Evolutionary conservation across 2,329 filamentous ascomycete species (phyloP), one percentile per base, ranked within the genome.

Genomic region (Neonectria magnoliae): DNA sequence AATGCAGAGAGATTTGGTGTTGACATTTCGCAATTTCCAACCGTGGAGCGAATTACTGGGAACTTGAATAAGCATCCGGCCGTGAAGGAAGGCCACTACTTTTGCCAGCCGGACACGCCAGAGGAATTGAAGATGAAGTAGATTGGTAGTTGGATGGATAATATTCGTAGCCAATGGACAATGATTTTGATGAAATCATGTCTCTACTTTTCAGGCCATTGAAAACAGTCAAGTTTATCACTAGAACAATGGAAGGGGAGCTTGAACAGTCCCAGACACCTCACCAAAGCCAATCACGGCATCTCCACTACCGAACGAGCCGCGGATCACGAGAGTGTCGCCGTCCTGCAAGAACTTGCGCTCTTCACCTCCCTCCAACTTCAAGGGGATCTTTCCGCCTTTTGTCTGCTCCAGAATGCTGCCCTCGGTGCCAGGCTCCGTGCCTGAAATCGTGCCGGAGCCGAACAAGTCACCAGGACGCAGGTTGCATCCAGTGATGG

Each of bases 211-310:
- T 36, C 41, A 31, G 38, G 51, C 27, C 44, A 41, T 48, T 52
- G 18, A 27, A 9, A 6, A 29, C 29, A 22, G 6, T 48, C 41
- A 33, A 50, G 25, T 9, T n/a, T 4, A 1, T 3, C 4, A 64
- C 54, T 74, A 77, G 25, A 77, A 79, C 6, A 79, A 60, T 13
- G 74, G 71, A 48, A 78, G 62, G 1, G 79, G 70, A 0, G 76
- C 71, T 25, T 74, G 64, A 18, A 94, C 90, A 41, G 77, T 87
- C 14, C 91, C 92, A 20, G 82, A 81, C 68, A 91, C 93, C 68
- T 93, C 87, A 2, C 93, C 92, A 77, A 95, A 95, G 0, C 93
- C 93, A 27, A 96, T 90, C 57, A 90, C 81, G n/a, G 81, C 84
- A 3, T 88, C 88, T 31, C 90, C 87, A 60, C 88, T 84, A 1